Evolutionary conservation across 2,329 filamentous ascomycete species (phyloP).

Genomic region (Drechslerella coelobrocha): DNA sequence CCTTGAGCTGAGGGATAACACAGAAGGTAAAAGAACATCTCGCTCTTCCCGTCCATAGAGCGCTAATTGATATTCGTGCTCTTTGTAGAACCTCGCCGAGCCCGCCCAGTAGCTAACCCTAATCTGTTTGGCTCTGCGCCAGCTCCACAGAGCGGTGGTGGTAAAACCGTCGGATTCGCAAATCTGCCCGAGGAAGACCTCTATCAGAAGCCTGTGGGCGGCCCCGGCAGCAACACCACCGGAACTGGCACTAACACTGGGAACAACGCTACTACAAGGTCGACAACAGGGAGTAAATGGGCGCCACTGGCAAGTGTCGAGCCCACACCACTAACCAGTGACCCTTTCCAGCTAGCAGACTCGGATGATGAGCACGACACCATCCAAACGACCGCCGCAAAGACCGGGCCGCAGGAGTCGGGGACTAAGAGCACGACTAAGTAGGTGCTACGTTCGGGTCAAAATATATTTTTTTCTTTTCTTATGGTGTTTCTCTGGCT

Average conservation of each 20-base stretch:
- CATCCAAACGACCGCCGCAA: conserved; percentile 62
- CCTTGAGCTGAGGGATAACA: conserved; percentile 68
- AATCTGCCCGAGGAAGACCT: conserved; percentile 58
- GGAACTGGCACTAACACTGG: not conserved
- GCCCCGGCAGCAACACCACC: conserved; percentile 63
- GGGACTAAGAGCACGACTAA: conserved; percentile 34
- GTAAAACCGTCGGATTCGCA: conserved; percentile 65
- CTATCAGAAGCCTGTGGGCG: conserved; percentile 65
- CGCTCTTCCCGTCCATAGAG: conserved; percentile 4
- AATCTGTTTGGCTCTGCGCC: conserved; percentile 78
- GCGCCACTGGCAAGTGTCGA: conserved; percentile 88
- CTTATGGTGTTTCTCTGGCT: not conserved
- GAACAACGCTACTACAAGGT: not conserved
- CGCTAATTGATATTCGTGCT: not conserved
- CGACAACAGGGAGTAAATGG: conserved; percentile 79
- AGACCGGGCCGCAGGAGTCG: conserved; percentile 52
- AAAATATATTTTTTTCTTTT: not conserved
- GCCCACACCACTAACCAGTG: conserved; percentile 87
- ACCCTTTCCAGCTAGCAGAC: conserved; percentile 94
- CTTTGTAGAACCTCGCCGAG: conserved; percentile 64
- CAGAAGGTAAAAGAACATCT: conserved; percentile 61
- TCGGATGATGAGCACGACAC: conserved; percentile 91
- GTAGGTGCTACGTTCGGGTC: not conserved
- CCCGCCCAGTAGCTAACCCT: conserved; percentile 74
- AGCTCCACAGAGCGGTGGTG: conserved; percentile 58